Evolutionary conservation across 2,329 filamentous ascomycete species (phyloP), one percentile per base, ranked within the genome.

Genomic region (Fusarium neocosmosporiellum): DNA sequence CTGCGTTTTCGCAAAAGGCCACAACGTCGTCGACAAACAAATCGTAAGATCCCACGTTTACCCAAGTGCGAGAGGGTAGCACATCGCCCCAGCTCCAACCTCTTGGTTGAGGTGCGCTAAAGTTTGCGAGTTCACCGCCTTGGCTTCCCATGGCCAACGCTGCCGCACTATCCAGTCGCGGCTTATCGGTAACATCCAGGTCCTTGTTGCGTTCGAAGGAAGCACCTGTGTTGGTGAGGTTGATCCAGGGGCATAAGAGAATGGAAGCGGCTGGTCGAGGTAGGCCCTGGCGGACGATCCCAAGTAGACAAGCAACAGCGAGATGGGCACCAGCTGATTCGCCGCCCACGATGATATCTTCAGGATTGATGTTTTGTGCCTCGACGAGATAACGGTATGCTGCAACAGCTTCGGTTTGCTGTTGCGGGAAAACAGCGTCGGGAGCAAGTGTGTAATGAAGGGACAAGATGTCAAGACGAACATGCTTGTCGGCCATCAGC

Each of bases 191-290:
- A n/a, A 58, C 16, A 36, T 64, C 61, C n/a, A 33, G 31, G 37
- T 64, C 13, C 37, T 64, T 64, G 39, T 64, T 64, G n/a, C 53
- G 50, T 22, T 64, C 50, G 16, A 64, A 64, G 9, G 61, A 64
- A 16, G 27, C 20, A 7, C 61, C 61, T 5, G 50, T 58, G 29
- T 58, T 64, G 24, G 31, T 58, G 5, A 64, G 53, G 11, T 64
- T 64, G 37, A 58, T 41, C 61, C 50, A 64, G 9, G 61, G 61
- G 31, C 31, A 39, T 24, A 64, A 18, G 7, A 64, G 48, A 16
- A 64, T 33, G 5, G 29, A 55, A 9, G 36, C 36, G 14, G 33
- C 31, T 16, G 61, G 61, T 18, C 50, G 34, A 34, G 61, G 50
- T 20, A 64, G 37, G 20, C 48, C 20, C 18, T 37, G 48, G 16